A percentile compares a stretch with the other conserved stretches of the same genome.
Conservation (phyloP, 129 eudicot genomes). For the Centella asiatica region DNA sequence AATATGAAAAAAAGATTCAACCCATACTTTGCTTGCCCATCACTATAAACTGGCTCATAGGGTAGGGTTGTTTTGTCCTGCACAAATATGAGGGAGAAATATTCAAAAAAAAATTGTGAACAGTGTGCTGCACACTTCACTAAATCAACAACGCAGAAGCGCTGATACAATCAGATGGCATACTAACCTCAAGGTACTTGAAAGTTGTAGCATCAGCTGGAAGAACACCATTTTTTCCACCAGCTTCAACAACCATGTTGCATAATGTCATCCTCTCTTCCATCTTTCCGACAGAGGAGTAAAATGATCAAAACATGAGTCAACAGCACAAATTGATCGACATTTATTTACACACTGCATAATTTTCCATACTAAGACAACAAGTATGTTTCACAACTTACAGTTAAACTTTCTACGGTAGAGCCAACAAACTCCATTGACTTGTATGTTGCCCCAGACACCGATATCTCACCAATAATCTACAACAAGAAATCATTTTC, state of each 20-base stretch:
- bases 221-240: conserved; percentile 94
- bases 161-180: background rate
- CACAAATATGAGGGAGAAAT: no score
- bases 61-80: conserved; percentile 84
- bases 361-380: background rate
- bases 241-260: conserved; percentile 99
- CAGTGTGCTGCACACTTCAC: no score
- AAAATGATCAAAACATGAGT: background rate
- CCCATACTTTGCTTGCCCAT: conserved; percentile 34
- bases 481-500: conserved; percentile 10
- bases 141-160: no score
- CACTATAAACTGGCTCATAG: conserved; percentile 88
- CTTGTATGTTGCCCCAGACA: conserved; percentile 95
- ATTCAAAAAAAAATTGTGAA: no score
- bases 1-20: background rate
- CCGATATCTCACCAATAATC: conserved; percentile 97
- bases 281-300: conserved; percentile 51
- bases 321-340: background rate
- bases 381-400: conserved; percentile 24
- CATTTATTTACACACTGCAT: background rate
- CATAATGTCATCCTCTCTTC: conserved; percentile 99
- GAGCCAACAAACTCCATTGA: conserved; percentile 97
- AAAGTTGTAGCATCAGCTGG: conserved; percentile 87
- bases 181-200: conserved; percentile 80
- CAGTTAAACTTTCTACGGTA: conserved; percentile 76